Evolutionary conservation across 257 asterid species (phyloP), one percentile per base, ranked within the genome.

Genomic region (Jaltomata sinuosa): DNA sequence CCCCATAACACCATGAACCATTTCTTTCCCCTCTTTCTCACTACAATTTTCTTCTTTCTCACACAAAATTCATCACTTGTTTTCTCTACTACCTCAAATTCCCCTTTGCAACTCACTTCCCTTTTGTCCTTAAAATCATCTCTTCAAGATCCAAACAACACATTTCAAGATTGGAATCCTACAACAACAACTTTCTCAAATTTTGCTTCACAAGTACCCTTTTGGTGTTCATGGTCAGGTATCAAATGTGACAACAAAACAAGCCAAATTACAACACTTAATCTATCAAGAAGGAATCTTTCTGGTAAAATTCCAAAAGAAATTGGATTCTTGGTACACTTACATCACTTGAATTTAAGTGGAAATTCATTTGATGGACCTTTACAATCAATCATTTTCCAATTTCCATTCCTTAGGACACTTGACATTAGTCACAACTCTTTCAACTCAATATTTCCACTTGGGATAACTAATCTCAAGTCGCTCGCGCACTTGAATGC

Each of bases 151-250:
- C 97, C 99, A n/a, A 84, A 78, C 12, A 89, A 89, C 85, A 83
- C 93, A 16, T 89, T 96, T 83, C 90, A 36, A 11, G 95, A 90
- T 68, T 96, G 99, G 99, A 91, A 92, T 29, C 89, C 92, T 7
- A 11, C 91, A 0, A 57, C 91, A 0, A 57, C 85, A 10, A 79
- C 84, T 0, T 89, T 85, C 53, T 81, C 95, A 62, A 76, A 81
- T 67, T 87, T 89, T 27, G 86, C 82, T 16, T 80, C 76, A 18
- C 87, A 32, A 34, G n/a, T n/a, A n/a, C 93, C 97, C 25, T 86
- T 50, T 11, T 94, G 98, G 98, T 97, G 99, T 31, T 84, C 93
- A 0, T 97, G 98, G 98, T 83, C 96, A 18, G 97, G 98, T 52
- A 83, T 97, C 76, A 80, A 40, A 82, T 97, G 99, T 89, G 93